Conservation (phyloP, 768 basidiomycete genomes). For the Xerocomellus dryophilus region DNA sequence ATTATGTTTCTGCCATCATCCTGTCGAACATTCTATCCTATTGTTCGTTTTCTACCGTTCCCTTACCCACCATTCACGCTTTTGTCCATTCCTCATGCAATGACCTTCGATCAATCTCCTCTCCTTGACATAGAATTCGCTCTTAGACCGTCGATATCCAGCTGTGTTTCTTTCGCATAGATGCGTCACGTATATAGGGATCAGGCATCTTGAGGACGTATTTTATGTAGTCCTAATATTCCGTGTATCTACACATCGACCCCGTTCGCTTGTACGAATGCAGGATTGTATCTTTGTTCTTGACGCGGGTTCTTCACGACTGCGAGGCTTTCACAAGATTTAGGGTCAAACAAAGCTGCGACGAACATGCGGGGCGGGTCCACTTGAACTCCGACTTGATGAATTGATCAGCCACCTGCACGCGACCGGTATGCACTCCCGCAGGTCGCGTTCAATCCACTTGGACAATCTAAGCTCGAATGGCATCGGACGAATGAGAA, state of each 20-base stretch:
- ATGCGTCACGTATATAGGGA: slow-evolving; percentile 33
- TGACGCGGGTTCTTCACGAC: not conserved
- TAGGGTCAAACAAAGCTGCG: not conserved
- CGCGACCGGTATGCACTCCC: slow-evolving; percentile 12
- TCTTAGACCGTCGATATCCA: slow-evolving; percentile 21
- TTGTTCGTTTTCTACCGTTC: slow-evolving; percentile 4
- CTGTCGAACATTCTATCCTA: slow-evolving; percentile 21
- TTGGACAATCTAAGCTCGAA: slow-evolving; percentile 25
- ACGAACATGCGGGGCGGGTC: not conserved
- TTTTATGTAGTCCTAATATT: slow-evolving; percentile 34
- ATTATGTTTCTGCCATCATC: slow-evolving; percentile 7
- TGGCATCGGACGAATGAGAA: slow-evolving; percentile 22
- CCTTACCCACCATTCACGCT: slow-evolving; percentile 3
- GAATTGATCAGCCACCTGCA: not conserved
- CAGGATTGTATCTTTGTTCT: slow-evolving; percentile 8
- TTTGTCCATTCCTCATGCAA: slow-evolving; percentile 10
- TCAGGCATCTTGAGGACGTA: slow-evolving; percentile 36
- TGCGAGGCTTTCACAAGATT: not conserved
- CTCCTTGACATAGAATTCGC: slow-evolving; percentile 21
- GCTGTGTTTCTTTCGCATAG: slow-evolving; percentile 20
- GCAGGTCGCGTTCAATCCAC: slow-evolving; percentile 13
- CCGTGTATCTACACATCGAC: slow-evolving; percentile 26
- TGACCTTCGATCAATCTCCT: not conserved
- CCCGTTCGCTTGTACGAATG: slow-evolving; percentile 20
- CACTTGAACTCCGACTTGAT: slow-evolving; percentile 15